These are phyloP conservation scores for Alternaria sp. DNA, from an alignment of 2,329 filamentous ascomycete genomes.

Conservation along the genomic window DNA sequence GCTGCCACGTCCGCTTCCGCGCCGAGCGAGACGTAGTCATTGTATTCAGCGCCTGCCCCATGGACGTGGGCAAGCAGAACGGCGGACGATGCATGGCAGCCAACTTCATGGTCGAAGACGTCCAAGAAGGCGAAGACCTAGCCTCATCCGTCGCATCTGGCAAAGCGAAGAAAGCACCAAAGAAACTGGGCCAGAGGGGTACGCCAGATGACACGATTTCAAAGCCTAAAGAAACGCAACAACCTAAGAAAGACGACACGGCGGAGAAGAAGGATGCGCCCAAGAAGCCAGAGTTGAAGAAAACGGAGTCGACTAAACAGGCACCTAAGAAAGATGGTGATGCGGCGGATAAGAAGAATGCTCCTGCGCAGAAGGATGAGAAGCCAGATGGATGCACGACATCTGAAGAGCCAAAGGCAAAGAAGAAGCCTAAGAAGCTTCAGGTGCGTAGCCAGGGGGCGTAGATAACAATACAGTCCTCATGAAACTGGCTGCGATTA, in stretches of 20 bases:
- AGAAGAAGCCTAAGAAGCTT: constrained; percentile 49
- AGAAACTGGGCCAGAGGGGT: constrained; percentile 21
- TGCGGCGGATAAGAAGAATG: neutral
- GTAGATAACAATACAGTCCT: constrained; percentile 14
- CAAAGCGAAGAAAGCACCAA: constrained; percentile 25
- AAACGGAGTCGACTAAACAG: neutral
- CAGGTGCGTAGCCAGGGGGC: constrained; percentile 32
- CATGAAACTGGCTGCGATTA: neutral
- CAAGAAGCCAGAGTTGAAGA: neutral
- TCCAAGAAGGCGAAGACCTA: constrained; percentile 30
- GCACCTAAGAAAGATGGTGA: constrained; percentile 13
- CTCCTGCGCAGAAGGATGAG: constrained; percentile 5
- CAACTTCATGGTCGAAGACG: constrained; percentile 48
- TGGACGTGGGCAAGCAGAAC: constrained; percentile 46
- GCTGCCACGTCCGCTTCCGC: constrained; percentile 42
- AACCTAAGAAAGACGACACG: constrained; percentile 1
- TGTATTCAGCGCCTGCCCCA: constrained; percentile 48
- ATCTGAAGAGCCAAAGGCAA: constrained; percentile 27
- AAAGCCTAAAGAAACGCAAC: constrained; percentile 15
- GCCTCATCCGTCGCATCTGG: constrained; percentile 20
- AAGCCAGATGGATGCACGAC: neutral
- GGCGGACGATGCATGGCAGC: constrained; percentile 48
- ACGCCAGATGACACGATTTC: constrained; percentile 17
- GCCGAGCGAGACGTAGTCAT: constrained; percentile 47
- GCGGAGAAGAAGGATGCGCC: constrained; percentile 4